These are phyloP conservation scores for Fragaria nilgerrensis DNA, from an alignment of 306 rosid species.

Conservation along the genomic window DNA sequence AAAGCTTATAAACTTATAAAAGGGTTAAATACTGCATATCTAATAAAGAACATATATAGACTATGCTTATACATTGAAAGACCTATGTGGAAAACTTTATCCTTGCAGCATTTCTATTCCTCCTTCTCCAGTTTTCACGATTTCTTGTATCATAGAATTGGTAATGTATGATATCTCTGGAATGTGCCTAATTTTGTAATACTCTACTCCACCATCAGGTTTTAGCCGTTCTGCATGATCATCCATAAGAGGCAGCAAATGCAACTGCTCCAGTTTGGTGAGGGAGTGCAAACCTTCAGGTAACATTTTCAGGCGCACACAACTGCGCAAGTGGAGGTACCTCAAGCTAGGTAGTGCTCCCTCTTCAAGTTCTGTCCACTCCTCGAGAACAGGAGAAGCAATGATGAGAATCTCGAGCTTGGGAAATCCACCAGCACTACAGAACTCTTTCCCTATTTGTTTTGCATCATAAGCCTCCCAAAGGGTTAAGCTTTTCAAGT, in stretches of 20 bases:
- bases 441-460: conserved; percentile 24
- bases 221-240: conserved; percentile 28
- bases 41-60: neutral
- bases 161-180: conserved; percentile 4
- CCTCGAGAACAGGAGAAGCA: conserved; percentile 29
- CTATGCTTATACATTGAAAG: neutral
- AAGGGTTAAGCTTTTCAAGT: conserved; percentile 18
- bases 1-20: neutral
- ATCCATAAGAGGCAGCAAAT: conserved; percentile 12
- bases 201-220: conserved; percentile 22
- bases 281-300: conserved; percentile 25
- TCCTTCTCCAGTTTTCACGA: neutral
- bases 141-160: conserved; percentile 11
- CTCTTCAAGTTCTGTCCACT: conserved; percentile 28
- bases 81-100: neutral
- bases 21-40: neutral
- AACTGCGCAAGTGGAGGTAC: conserved; percentile 14
- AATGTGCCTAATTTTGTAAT: conserved; percentile 29
- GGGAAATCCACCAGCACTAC: conserved; percentile 20
- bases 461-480: conserved; percentile 27
- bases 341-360: conserved; percentile 31
- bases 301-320: conserved; percentile 7
- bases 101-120: neutral
- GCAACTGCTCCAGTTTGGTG: conserved; percentile 13
- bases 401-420: conserved; percentile 23